Evolutionary conservation across 2,329 filamentous ascomycete genomes (phyloP), one percentile per base, ranked within the genome.

Genomic region (Penicillium sp.): DNA sequence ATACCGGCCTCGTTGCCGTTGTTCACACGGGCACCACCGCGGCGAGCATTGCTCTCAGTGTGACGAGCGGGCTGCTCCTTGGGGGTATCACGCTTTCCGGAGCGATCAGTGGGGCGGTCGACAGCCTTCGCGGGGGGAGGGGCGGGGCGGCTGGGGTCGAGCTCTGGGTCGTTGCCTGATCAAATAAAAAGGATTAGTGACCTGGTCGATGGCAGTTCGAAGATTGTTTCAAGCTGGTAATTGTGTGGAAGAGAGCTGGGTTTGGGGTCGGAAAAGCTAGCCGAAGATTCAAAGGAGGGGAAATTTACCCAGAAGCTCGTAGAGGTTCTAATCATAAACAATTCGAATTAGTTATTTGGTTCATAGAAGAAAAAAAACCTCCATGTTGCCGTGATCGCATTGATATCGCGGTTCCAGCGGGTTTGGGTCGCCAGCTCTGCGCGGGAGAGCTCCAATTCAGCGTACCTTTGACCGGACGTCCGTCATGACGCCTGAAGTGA

Each of bases 241-340:
- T 22, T 45, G 13, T 18, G 21, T 16, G 22, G 22, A 44, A 36
- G 22, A 31, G 34, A 21, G 29, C 42, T 39, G 31, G 39, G 24
- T 36, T 36, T 18, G 48, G 45, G 47, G 43, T 57, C 56, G 58
- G 53, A 53, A 59, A 58, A 43, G 50, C 50, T 57, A 48, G 45
- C 41, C 45, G 48, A 36, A n/a, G 11, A 58, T 55, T 57, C 53
- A 64, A 63, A 64, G 60, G 59, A 52, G 54, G 63, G 63, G 66
- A 65, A 65, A 65, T 56, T 59, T 96, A 97, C 94, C 93, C 85
- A 99, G 91, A 82, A 96, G 88, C 85, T 94, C 93, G 85, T 90
- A 97, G 74, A 90, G 88, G 85, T 99, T 99, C 94, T 97, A 71
- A 60, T 38, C 49, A 18, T 45, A 36, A 54, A 49, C 41, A 41